Evolutionary conservation across 2,329 filamentous ascomycete genomes (phyloP), one percentile per base, ranked within the genome.

Genomic region (Grosmannia clavigera): DNA sequence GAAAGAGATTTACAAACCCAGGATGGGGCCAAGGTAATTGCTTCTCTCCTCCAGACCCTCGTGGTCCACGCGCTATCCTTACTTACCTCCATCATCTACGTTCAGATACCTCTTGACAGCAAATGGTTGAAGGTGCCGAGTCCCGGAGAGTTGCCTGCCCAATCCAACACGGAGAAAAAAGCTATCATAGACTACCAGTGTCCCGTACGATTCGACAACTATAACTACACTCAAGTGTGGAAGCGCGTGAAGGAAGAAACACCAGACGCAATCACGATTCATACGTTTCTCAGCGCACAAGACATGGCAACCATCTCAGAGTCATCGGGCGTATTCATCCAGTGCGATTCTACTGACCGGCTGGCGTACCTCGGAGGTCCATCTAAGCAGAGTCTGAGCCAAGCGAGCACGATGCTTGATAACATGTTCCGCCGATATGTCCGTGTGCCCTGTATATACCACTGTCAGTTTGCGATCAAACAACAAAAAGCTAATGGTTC

Each of bases 161-260:
- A 33, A 22, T 22, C 27, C 12, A 29, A 58, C 12, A 48, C 46
- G 2, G 29, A 63, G 11, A 38, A 57, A 22, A 22, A 25, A 3
- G 6, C 35, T 0, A 33, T 12, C 14, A 54, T 58, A n/a, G 62
- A 66, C 58, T 54, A 58, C n/a, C 55, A 64, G 22, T 62, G 64
- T 55, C 65, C 65, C 2, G 14, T 54, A 0, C 6, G 38, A 3
- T 63, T 67, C 38, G 62, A 64, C 50, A 38, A 48, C 12, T 66
- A 59, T 43, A 27, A 25, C 1, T 58, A 54, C 56, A 61, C 53
- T n/a, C 59, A 43, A 1, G 60, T 65, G 5, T 70, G 68, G 68
- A 61, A 62, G 7, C 64, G 66, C 12, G 58, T 70, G 6, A 65
- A 65, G 48, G 53, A 67, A 38, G 61, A 64, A 16, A 62, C 64